Base-by-base conservation (phyloP, 225 moss, liverwort and hornwort genomes). In the Takakia lepidozioides region DNA sequence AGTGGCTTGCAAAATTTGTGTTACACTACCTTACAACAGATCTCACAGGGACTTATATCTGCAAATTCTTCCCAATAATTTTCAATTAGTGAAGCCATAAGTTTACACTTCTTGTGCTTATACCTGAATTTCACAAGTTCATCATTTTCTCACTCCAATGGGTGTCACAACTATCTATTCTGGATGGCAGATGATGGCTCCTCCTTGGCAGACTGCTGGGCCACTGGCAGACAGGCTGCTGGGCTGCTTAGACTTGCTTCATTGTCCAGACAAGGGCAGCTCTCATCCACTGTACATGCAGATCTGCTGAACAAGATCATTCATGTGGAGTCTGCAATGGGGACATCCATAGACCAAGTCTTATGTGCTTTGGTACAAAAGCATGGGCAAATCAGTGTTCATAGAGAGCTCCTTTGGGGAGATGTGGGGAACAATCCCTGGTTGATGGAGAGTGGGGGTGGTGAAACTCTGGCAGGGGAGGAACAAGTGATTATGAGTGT, bases 171-270 rank as follows among this genome's bases (percentile, higher is more conserved):
- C n/a, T n/a, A n/a, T n/a, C n/a, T n/a, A n/a, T n/a, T 68, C 54
- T 55, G 46, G 53, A 51, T 63, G 37, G 52, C 66, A 88, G 88
- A 88, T 82, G 88, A 88, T 66, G 88, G 88, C 29, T 85, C 74
- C 17, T 81, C 81, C 44, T 67, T 81, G 54, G 85, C 74, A 14
- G 70, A 88, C 45, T 88, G 88, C 51, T 88, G 88, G 84, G 73
- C 88, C 15, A 53, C 15, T 27, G 78, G 73, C 49, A 75, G 79
- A 51, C 70, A 67, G 19, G 88, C 88, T 34, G 78, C 73, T 35
- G 53, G 60, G 36, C 51, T 88, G 27, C 85, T 85, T 56, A 75
- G 81, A 42, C 49, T 82, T 43, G 28, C 29, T 15, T 39, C 17
- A 13, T 2, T 29, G 17, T 58, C 57, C 26, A 56, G 19, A 69